Conservation (phyloP, 257 asterid genomes). For the Solanum tarijense region DNA sequence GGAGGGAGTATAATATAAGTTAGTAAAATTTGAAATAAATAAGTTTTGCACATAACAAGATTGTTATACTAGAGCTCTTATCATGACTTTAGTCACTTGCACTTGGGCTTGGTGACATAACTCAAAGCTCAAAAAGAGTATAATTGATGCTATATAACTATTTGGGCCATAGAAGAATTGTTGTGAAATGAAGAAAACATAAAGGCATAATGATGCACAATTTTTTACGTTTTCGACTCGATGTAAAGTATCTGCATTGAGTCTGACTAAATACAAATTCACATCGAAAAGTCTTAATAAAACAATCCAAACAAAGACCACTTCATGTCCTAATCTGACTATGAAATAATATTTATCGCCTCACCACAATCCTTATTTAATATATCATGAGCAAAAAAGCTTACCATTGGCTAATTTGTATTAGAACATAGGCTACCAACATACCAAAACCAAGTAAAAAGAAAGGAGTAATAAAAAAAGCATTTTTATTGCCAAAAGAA, state of each 20-base stretch:
- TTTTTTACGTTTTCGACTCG: background rate
- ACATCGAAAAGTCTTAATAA: background rate
- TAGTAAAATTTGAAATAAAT: background rate
- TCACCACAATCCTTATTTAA: background rate
- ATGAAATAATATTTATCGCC: background rate
- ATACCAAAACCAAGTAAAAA: background rate
- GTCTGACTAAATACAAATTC: background rate
- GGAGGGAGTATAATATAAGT: no score
- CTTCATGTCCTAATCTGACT: accelerated
- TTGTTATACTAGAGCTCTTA: background rate
- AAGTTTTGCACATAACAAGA: background rate
- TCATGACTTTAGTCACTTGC: background rate
- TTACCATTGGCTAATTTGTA: background rate
- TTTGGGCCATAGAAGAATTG: background rate
- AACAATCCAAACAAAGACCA: background rate
- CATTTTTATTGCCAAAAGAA: background rate
- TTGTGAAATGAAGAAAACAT: background rate
- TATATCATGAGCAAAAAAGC: background rate
- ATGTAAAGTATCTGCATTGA: background rate
- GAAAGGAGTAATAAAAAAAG: no score
- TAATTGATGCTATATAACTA: background rate
- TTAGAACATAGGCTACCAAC: background rate
- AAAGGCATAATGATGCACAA: background rate
- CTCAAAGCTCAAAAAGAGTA: background rate
- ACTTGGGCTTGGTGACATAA: background rate